A percentile compares a stretch with the other conserved stretches of the same genome.
These are phyloP conservation scores for Trichoderma koningiopsis DNA, from an alignment of 2,329 filamentous ascomycete genomes.

Conservation along the genomic window DNA sequence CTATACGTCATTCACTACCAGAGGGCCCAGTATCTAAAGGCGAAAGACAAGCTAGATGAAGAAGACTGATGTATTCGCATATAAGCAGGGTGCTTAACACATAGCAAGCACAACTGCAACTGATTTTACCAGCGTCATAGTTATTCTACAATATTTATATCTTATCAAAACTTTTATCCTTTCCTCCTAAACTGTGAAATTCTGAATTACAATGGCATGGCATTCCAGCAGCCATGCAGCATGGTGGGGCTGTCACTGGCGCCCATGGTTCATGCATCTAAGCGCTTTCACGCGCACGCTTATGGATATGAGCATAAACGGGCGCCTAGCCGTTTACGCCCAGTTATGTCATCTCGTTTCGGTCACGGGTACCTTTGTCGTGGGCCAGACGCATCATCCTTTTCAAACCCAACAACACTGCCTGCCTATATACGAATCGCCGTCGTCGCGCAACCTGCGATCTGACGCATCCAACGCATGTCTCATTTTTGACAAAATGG, in stretches of 20 bases:
- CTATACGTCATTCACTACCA: slow-evolving; percentile 70
- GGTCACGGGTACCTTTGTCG: slow-evolving; percentile 10
- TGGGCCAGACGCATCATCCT: slow-evolving; percentile 8
- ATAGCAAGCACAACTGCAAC: not conserved
- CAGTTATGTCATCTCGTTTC: slow-evolving; percentile 20
- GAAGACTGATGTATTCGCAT: slow-evolving; percentile 16
- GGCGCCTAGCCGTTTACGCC: not conserved
- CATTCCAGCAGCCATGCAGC: not conserved
- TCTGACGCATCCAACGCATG: not conserved
- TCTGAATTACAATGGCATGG: not conserved
- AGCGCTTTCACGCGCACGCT: not conserved
- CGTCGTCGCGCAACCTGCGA: slow-evolving; percentile 5
- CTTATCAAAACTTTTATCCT: not conserved
- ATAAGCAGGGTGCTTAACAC: not conserved
- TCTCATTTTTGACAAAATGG: slow-evolving; percentile 60
- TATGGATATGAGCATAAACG: not conserved
- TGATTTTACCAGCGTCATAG: not conserved
- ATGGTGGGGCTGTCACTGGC: not conserved
- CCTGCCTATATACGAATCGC: not conserved
- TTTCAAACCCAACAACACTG: not conserved
- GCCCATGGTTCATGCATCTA: not conserved
- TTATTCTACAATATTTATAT: not conserved
- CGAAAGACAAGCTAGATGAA: slow-evolving; percentile 29
- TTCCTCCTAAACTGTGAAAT: not conserved
- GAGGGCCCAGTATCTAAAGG: slow-evolving; percentile 43